Evolutionary conservation across 2,329 filamentous ascomycete species (phyloP).

Genomic region (Xylaria sp.): DNA sequence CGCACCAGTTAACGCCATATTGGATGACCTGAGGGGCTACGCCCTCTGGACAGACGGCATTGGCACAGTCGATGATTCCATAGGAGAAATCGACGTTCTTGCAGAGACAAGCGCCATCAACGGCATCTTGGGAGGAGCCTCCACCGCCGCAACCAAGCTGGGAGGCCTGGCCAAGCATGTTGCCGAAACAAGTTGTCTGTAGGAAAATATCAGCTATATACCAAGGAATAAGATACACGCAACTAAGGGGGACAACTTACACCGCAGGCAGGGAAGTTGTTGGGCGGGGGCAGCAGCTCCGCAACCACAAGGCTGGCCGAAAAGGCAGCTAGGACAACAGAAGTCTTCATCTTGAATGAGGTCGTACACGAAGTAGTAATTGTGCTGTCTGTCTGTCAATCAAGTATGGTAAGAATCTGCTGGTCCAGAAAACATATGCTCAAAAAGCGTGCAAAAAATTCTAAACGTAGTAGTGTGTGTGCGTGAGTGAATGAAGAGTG

Average conservation of each 20-base stretch:
- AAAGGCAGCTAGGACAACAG: slow-evolving; percentile 56
- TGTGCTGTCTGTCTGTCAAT: slow-evolving; percentile 35
- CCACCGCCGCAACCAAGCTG: slow-evolving; percentile 58
- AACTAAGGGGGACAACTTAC: slow-evolving; percentile 55
- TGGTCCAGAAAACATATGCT: slow-evolving; percentile 51
- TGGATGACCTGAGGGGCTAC: slow-evolving; percentile 42
- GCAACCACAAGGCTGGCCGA: slow-evolving; percentile 56
- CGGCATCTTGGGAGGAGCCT: slow-evolving; percentile 40
- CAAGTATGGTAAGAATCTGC: slow-evolving; percentile 46
- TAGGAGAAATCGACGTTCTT: slow-evolving; percentile 54
- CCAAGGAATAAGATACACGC: neutral
- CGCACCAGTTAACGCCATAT: slow-evolving; percentile 48
- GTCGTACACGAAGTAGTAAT: slow-evolving; percentile 29
- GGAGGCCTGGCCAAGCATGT: slow-evolving; percentile 61
- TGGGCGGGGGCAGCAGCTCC: slow-evolving; percentile 53
- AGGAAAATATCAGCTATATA: slow-evolving; percentile 12
- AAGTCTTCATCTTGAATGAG: slow-evolving; percentile 62
- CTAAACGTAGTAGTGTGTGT: slow-evolving; percentile 38
- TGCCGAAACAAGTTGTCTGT: slow-evolving; percentile 61
- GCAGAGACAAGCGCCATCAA: slow-evolving; percentile 56
- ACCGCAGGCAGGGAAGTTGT: slow-evolving; percentile 61
- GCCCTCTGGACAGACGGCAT: slow-evolving; percentile 40
- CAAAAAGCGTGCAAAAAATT: slow-evolving; percentile 49
- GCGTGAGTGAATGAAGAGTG: slow-evolving; percentile 36
- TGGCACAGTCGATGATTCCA: slow-evolving; percentile 52